A percentile compares a stretch with the other conserved stretches of the same genome.
Conservation (phyloP, 345 rosid species). For the Combretum micranthum region DNA sequence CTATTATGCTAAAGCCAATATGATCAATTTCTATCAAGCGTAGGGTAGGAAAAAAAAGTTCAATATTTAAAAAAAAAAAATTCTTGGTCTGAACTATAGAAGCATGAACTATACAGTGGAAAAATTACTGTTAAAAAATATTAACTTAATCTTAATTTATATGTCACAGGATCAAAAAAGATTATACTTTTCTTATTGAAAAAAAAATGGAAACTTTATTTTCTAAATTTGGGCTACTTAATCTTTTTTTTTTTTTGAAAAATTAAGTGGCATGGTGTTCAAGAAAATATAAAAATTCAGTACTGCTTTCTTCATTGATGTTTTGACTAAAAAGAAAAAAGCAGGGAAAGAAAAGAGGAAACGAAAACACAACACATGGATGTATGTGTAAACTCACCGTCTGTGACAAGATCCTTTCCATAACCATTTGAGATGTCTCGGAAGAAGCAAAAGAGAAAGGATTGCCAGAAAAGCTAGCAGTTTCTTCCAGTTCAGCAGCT, state of each 20-base stretch:
- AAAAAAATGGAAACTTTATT: not conserved
- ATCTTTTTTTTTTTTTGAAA: too few species aligned
- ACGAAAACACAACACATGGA: not conserved
- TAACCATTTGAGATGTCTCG: conserved; percentile 95
- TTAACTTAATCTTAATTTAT: too few species aligned
- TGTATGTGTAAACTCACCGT: conserved; percentile 54
- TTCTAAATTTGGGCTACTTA: too few species aligned
- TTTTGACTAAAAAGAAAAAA: not conserved
- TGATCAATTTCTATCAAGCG: too few species aligned
- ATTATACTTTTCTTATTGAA: too few species aligned
- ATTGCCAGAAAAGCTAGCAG: conserved; percentile 64
- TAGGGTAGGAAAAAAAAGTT: not conserved
- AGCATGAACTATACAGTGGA: not conserved
- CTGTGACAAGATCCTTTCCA: conserved; percentile 98
- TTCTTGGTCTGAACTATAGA: not conserved
- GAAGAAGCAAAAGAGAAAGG: conserved; percentile 90
- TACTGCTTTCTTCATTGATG: too few species aligned
- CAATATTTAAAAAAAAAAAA: not conserved
- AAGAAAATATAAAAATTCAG: too few species aligned
- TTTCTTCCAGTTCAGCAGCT: conserved; percentile 56
- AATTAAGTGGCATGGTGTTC: too few species aligned
- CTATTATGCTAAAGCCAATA: too few species aligned
- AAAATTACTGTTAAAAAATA: too few species aligned
- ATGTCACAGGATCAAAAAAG: too few species aligned
- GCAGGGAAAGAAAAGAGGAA: not conserved